phyloP scores from a whole-genome alignment of 1,139 yeast genomes.

The Suhomyces coccinellae region DNA sequence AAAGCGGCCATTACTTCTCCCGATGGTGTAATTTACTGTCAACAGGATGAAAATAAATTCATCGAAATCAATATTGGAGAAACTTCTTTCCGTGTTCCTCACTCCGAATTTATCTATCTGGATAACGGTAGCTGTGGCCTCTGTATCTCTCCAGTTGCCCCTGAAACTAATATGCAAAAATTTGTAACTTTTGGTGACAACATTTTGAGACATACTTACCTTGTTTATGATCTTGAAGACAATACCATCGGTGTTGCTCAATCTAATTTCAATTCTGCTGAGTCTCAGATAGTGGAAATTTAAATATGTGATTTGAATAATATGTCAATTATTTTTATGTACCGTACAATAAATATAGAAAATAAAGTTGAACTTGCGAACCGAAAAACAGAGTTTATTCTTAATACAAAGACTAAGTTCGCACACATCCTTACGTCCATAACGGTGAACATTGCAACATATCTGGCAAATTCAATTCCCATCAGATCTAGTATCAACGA shows the following conservation, averaged over 20 bases:
- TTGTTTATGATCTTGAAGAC: constrained; percentile 24
- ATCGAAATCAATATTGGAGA: constrained; percentile 3
- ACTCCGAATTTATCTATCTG: background rate
- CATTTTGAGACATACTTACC: constrained; percentile 24
- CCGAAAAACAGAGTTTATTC: too few species aligned
- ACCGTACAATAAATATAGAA: too few species aligned
- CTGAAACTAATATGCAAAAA: background rate
- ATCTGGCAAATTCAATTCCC: too few species aligned
- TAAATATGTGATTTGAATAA: background rate
- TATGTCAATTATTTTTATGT: too few species aligned
- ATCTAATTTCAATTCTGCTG: constrained; percentile 12
- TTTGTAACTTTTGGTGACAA: constrained; percentile 19
- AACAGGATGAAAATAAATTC: constrained; percentile 1
- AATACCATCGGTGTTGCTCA: constrained; percentile 22
- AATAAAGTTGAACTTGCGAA: too few species aligned
- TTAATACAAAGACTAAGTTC: too few species aligned
- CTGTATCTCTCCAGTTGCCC: background rate
- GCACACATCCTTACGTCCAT: too few species aligned
- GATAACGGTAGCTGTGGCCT: too few species aligned
- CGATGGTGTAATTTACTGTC: constrained; percentile 1
- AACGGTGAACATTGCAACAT: too few species aligned
- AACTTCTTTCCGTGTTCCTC: constrained; percentile 5
- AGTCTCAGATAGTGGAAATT: constrained; percentile 11
- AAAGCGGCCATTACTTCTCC: background rate
- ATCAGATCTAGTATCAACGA: too few species aligned